Evolutionary conservation across 176 grass and related monocot genomes (phyloP).

Genomic region (Aegilops umbellulata): DNA sequence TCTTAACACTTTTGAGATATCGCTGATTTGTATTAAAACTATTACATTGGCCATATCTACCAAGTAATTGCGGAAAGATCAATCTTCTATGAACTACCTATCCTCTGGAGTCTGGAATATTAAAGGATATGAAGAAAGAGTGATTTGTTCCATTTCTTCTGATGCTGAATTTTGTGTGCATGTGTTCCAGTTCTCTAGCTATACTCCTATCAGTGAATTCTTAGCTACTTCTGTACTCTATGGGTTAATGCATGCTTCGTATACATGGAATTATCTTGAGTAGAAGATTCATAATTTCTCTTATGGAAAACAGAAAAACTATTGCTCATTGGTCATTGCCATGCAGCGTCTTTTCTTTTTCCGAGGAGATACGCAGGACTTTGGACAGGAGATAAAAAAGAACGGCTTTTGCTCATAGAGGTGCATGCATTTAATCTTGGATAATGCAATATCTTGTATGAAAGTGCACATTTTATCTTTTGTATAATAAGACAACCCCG

Average conservation of each 20-base stretch:
- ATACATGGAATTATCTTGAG: background rate
- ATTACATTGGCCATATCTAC: background rate
- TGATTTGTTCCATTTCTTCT: slow-evolving; percentile 2
- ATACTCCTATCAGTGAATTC: background rate
- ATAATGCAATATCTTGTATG: background rate
- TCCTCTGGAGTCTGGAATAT: background rate
- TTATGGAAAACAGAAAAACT: background rate
- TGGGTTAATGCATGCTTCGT: background rate
- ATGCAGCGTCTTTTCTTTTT: background rate
- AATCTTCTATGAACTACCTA: background rate
- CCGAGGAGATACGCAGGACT: background rate
- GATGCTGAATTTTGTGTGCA: background rate
- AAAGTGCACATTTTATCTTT: background rate
- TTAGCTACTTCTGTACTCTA: slow-evolving; percentile 4
- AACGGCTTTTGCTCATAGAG: background rate
- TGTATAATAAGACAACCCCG: slow-evolving; percentile 1
- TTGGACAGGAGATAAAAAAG: background rate
- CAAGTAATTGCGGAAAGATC: background rate
- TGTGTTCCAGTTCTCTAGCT: slow-evolving; percentile 11
- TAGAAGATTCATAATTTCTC: background rate
- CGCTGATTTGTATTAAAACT: background rate
- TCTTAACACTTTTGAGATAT: slow-evolving; percentile 11
- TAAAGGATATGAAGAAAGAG: background rate
- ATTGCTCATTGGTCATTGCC: background rate
- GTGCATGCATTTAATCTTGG: background rate